Evolutionary conservation across 352 stramenopile genomes (phyloP).

Genomic region (Globisporangium takayamanum): DNA sequence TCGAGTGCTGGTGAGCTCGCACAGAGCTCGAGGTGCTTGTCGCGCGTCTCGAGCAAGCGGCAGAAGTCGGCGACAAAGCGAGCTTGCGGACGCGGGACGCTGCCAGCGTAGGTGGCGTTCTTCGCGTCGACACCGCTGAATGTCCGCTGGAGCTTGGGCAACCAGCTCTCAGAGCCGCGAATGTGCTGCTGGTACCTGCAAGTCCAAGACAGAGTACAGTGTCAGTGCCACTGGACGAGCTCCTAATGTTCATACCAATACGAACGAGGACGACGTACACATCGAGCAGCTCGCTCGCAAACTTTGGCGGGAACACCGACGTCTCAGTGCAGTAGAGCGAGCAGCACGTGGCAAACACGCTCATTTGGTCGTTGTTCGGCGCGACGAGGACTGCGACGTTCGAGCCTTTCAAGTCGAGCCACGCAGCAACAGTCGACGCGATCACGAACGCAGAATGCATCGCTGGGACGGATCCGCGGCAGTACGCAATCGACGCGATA

Average conservation of each 20-base stretch:
- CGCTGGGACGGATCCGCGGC: conserved; percentile 59
- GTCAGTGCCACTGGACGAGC: background rate
- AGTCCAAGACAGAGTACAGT: background rate
- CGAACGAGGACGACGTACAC: conserved; percentile 29
- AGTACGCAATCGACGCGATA: conserved; percentile 77
- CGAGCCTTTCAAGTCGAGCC: conserved; percentile 66
- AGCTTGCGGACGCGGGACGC: conserved; percentile 61
- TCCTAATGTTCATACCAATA: background rate
- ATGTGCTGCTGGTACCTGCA: conserved; percentile 57
- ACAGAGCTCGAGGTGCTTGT: conserved; percentile 47
- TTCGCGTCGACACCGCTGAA: conserved; percentile 68
- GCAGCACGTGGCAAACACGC: conserved; percentile 83
- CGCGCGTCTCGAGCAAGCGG: conserved; percentile 67
- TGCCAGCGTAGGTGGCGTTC: conserved; percentile 61
- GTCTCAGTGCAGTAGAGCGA: conserved; percentile 73
- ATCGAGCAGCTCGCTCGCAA: conserved; percentile 63
- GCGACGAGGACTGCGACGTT: conserved; percentile 79
- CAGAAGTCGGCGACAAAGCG: conserved; percentile 78
- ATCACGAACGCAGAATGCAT: conserved; percentile 85
- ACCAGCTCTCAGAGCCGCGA: conserved; percentile 65
- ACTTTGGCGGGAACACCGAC: conserved; percentile 57
- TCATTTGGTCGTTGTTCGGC: conserved; percentile 85
- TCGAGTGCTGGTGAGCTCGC: conserved; percentile 34
- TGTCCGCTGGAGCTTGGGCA: conserved; percentile 65
- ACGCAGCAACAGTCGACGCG: conserved; percentile 73